Evolutionary conservation across 805 yeast genomes (phyloP).

Genomic region (Starmerella tilneyi): DNA sequence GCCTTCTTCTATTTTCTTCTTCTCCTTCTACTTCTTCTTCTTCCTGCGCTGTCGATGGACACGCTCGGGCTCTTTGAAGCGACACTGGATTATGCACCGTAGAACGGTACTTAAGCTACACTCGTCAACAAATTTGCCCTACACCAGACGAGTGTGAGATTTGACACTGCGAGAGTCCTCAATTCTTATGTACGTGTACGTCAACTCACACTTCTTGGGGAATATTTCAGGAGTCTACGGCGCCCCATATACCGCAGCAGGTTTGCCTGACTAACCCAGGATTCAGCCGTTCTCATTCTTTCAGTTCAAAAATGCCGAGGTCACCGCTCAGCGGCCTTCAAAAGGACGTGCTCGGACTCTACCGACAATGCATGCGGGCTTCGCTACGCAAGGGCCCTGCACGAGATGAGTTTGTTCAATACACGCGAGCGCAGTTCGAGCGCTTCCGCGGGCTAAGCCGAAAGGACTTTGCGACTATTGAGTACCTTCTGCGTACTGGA

Average conservation of each 20-base stretch:
- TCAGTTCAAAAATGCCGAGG: constrained; percentile 1
- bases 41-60: no score
- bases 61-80: no score
- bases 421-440: constrained; percentile 51
- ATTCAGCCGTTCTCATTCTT: not conserved
- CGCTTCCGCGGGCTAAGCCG: constrained; percentile 49
- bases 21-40: no score
- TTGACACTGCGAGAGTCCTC: no score
- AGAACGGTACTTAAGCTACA: no score
- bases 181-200: not conserved
- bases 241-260: not conserved
- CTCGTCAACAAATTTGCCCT: no score
- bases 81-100: no score
- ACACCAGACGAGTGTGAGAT: no score
- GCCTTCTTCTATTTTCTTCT: no score
- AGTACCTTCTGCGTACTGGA: constrained; percentile 72
- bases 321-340: constrained; percentile 33
- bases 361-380: constrained; percentile 41
- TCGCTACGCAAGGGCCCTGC: constrained; percentile 43
- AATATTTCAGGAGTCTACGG: no score
- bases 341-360: constrained; percentile 38
- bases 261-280: constrained; percentile 3
- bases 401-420: constrained; percentile 38
- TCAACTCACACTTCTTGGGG: no score
- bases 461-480: constrained; percentile 76